Conservation (phyloP, 345 rosid species). For the Turritis glabra region DNA sequence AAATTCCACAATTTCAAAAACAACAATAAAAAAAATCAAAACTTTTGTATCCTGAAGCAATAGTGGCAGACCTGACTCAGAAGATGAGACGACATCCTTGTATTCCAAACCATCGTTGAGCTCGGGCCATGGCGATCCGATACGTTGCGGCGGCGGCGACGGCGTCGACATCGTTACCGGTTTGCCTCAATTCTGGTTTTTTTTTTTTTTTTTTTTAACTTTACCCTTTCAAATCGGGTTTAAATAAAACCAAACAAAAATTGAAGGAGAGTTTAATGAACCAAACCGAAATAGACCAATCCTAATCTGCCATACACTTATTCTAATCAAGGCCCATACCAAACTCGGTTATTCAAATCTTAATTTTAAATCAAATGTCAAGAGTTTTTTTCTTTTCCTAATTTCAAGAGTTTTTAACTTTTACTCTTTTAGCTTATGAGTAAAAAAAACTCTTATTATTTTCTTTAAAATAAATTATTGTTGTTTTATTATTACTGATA, state of each 20-base stretch:
- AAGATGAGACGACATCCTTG: constrained; percentile 53
- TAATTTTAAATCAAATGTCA: background rate
- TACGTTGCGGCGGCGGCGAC: constrained; percentile 30
- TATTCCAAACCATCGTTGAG: constrained; percentile 74
- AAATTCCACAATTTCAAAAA: background rate
- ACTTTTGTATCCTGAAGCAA: background rate
- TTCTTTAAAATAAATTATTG: too few relatives aligned
- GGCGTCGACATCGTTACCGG: constrained; percentile 28
- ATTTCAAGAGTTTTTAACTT: background rate
- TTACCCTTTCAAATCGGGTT: background rate
- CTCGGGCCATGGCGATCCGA: constrained; percentile 79
- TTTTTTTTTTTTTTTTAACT: background rate
- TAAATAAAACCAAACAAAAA: background rate
- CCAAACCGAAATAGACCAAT: constrained; percentile 23
- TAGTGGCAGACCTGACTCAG: constrained; percentile 53
- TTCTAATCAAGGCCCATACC: background rate
- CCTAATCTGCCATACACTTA: background rate
- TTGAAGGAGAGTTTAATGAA: background rate
- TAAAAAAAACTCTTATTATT: too few relatives aligned
- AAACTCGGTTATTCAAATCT: constrained; percentile 1
- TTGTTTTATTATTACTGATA: background rate
- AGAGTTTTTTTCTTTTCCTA: background rate
- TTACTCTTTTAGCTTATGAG: background rate
- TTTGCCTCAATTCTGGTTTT: too few relatives aligned
- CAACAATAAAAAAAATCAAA: background rate